phyloP scores from a whole-genome alignment of 768 basidiomycete species.

The Rhodotorula sphaerocarpa region DNA sequence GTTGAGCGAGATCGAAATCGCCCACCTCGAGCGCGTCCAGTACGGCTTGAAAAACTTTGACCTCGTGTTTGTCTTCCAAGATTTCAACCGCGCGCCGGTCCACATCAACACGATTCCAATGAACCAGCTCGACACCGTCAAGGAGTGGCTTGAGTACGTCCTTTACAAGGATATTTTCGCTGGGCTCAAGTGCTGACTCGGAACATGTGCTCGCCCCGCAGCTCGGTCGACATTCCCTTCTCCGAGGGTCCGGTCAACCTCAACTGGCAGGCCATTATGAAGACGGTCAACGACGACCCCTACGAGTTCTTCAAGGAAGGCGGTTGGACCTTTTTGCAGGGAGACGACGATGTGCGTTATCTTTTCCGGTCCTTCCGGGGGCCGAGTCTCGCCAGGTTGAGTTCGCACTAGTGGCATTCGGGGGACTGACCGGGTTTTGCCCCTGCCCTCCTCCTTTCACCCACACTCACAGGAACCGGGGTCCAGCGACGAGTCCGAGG shows the following conservation, averaged over 20 bases:
- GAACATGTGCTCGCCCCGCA: constrained; percentile 43
- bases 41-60: constrained; percentile 95
- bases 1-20: constrained; percentile 87
- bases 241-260: constrained; percentile 93
- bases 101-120: constrained; percentile 96
- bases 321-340: constrained; percentile 88
- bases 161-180: neutral
- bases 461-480: constrained; percentile 10
- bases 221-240: constrained; percentile 92
- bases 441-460: neutral
- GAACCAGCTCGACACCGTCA: constrained; percentile 85
- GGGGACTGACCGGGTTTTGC: too few relatives aligned
- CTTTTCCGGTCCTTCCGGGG: constrained; percentile 65
- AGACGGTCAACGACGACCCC: constrained; percentile 91
- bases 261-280: constrained; percentile 98
- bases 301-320: constrained; percentile 90
- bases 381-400: too few relatives aligned
- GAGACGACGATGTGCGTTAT: constrained; percentile 50
- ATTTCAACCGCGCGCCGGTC: constrained; percentile 81
- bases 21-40: constrained; percentile 91
- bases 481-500: constrained; percentile 47
- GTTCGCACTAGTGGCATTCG: too few relatives aligned
- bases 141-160: constrained; percentile 94
- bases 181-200: neutral
- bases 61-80: constrained; percentile 91